Evolutionary conservation across 805 yeast species (phyloP), one percentile per base, ranked within the genome.

Genomic region (Yarrowia deformans): DNA sequence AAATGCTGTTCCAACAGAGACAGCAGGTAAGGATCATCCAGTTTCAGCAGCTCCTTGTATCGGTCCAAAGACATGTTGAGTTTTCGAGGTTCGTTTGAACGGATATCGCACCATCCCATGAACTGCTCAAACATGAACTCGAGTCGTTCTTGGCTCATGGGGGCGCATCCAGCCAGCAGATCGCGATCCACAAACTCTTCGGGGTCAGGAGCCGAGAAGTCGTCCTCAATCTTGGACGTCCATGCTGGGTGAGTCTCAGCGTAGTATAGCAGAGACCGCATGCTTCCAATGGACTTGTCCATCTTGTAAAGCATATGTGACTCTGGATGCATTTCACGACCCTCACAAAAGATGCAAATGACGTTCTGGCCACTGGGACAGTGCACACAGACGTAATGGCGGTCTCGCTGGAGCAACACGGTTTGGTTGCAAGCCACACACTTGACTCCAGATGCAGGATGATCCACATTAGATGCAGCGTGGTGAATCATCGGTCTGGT

Each of bases 271-370:
- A 46, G 29, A 23, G 46, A 46, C 18, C 39, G 37, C 56, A 48
- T 48, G 18, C 68, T 63, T 19, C 68, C 70, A 9, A 70, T 35
- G 14, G 68, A 37, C 13, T 71, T 67, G 34, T 68, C 68, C 37
- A 75, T 68, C 43, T 74, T 73, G 71, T 73, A 74, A 16, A 75
- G 67, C 42, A 73, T 64, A 39, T 75, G 77, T 1, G 71, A 55
- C 19, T 68, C 66, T 13, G 69, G 69, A 58, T 75, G 77, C 18
- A 64, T 43, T 37, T 73, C 75, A 16, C 64, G 42, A 1, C 71
- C 70, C 71, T 82, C 83, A 72, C 84, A 82, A 3, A 71, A 54
- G 13, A 37, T 37, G 39, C 68, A 63, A 23, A 63, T 37, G 39
- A 48, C 29, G 16, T 63, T 48, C 37, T 49, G 56, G 37, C 46